Evolutionary conservation across 2,329 filamentous ascomycete genomes (phyloP), one percentile per base, ranked within the genome.

Genomic region (Aspergillus quadrilineatus): DNA sequence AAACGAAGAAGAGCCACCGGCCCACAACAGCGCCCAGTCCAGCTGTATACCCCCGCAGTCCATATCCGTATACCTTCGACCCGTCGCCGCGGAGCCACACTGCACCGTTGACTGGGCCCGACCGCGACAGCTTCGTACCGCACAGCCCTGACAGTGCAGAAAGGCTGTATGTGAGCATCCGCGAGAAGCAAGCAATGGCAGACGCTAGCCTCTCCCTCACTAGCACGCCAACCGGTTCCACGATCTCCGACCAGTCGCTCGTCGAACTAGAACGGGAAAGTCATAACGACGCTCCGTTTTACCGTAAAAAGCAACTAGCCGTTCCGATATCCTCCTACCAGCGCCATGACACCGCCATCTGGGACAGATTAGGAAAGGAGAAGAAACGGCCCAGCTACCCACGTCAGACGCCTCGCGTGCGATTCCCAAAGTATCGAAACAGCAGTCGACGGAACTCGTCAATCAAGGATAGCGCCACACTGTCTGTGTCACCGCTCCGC

Each of bases 261-360:
- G 55, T 22, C n/a, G 39, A 17, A 42, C 7, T 34, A 17, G 44
- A 57, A 54, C 44, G 51, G 7, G 54, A 48, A 9, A 39, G 43
- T 8, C 54, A 9, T 22, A 17, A 6, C 50, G 15, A 43, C 45
- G 28, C 26, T 48, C 28, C 43, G 51, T 39, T 48, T 52, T 12
- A 17, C 44, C 53, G 53, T 6, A 59, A 54, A n/a, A 61, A 61
- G 54, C 70, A 71, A 43, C 63, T 69, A 2, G 70, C 70, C 1
- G 68, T 73, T 2, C 73, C 71, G 1, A 61, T 72, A 8, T 69
- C 71, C 0, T 62, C 68, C 1, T 75, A 75, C 41, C 74, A 75
- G 55, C 70, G 71, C 46, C 70, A 74, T 30, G 73, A 71, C 5
- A 55, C 71, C 0, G 63, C 68, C 3, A 67, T 72, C 42, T 75